Conservation (phyloP, 2,329 filamentous ascomycete genomes). For the Stagonosporopsis vannaccii region DNA sequence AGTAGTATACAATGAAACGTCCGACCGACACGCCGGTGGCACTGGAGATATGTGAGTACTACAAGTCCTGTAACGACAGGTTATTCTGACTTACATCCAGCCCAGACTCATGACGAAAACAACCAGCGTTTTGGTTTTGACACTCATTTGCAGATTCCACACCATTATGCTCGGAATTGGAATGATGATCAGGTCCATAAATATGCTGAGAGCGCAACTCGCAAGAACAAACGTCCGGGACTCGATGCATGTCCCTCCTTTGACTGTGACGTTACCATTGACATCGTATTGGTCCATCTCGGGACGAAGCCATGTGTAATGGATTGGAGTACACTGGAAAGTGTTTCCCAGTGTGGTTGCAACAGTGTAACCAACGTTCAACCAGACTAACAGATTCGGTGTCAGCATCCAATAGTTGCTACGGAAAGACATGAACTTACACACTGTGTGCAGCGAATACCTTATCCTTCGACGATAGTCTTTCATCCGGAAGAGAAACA, state of each 20-base stretch:
- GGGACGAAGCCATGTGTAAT: conserved; percentile 39
- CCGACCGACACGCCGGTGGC: conserved; percentile 45
- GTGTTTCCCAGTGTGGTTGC: conserved; percentile 46
- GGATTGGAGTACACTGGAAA: conserved; percentile 45
- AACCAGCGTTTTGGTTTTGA: conserved; percentile 45
- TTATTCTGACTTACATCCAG: conserved; percentile 38
- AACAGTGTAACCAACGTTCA: conserved; percentile 46
- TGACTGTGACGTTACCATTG: conserved; percentile 33
- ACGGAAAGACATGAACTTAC: conserved; percentile 18
- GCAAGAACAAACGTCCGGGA: conserved; percentile 43
- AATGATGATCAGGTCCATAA: conserved; percentile 52
- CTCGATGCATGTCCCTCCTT: conserved; percentile 45
- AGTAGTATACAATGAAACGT: conserved; percentile 52
- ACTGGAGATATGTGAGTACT: conserved; percentile 19
- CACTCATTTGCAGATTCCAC: conserved; percentile 54
- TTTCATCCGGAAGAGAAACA: conserved; percentile 49
- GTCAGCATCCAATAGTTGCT: background rate
- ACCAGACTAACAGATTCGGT: conserved; percentile 31
- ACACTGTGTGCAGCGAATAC: conserved; percentile 41
- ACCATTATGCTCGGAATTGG: conserved; percentile 53
- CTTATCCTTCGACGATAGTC: conserved; percentile 40
- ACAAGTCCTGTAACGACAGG: too few relatives aligned
- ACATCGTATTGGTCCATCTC: conserved; percentile 41
- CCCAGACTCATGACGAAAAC: conserved; percentile 45
- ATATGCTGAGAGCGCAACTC: conserved; percentile 45